These are phyloP conservation scores for Fusarium nygamai DNA, from an alignment of 2,329 filamentous ascomycete species.

Conservation along the genomic window DNA sequence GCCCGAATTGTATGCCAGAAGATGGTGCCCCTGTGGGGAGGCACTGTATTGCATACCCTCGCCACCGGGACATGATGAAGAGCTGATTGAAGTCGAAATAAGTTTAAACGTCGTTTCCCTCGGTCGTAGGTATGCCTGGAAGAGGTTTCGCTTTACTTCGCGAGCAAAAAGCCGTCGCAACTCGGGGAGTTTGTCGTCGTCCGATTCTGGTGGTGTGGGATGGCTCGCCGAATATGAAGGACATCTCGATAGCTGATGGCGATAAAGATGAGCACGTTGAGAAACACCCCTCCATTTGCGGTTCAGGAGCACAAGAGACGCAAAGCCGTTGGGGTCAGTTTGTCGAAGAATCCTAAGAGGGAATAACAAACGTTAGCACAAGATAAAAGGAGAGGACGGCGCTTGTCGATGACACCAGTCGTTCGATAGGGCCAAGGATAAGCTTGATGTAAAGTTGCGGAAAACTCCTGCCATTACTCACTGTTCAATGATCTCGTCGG, in stretches of 20 bases:
- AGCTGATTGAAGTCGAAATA: slow-evolving; percentile 85
- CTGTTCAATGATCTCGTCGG: slow-evolving; percentile 77
- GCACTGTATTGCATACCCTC: slow-evolving; percentile 88
- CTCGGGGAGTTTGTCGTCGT: slow-evolving; percentile 63
- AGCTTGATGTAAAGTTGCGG: background rate
- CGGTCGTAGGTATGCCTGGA: slow-evolving; percentile 78
- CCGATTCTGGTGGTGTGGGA: slow-evolving; percentile 49
- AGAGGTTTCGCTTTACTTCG: slow-evolving; percentile 80
- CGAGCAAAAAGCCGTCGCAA: slow-evolving; percentile 74
- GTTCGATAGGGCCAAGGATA: background rate
- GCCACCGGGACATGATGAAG: slow-evolving; percentile 82
- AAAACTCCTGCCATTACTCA: slow-evolving; percentile 50
- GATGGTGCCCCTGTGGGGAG: slow-evolving; percentile 77
- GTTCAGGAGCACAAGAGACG: slow-evolving; percentile 73
- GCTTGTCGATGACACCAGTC: background rate
- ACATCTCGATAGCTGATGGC: slow-evolving; percentile 69
- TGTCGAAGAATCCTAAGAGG: slow-evolving; percentile 66
- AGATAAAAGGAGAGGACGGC: background rate
- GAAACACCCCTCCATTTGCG: slow-evolving; percentile 72
- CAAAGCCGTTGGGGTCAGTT: slow-evolving; percentile 71
- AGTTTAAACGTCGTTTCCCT: slow-evolving; percentile 78
- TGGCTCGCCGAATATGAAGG: slow-evolving; percentile 67
- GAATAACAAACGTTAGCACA: slow-evolving; percentile 29
- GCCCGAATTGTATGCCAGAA: slow-evolving; percentile 87
- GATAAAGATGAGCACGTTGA: slow-evolving; percentile 71